Conservation (phyloP, 164 flowering plant species). For the Dillenia turbinata region DNA sequence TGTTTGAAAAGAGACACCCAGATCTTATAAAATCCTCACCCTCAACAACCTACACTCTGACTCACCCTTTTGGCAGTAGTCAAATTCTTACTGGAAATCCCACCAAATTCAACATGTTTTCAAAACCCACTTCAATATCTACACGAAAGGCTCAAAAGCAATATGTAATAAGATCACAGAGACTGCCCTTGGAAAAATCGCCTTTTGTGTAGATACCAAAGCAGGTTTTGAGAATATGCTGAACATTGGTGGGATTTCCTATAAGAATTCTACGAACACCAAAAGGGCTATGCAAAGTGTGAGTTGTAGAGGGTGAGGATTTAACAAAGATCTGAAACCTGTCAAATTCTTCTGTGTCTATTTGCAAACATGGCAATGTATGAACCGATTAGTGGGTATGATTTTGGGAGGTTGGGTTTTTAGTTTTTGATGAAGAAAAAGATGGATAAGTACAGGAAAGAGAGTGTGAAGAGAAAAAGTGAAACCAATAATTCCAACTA, state of each 20-base stretch:
- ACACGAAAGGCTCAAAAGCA: constrained; percentile 21
- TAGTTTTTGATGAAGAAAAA: background rate
- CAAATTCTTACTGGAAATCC: constrained; percentile 20
- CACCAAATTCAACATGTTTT: constrained; percentile 18
- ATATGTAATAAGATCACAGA: constrained; percentile 19
- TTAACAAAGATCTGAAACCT: constrained; percentile 7
- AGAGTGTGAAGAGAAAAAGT: background rate
- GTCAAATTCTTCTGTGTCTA: constrained; percentile 4
- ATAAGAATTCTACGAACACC: constrained; percentile 15
- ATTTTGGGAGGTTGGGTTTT: constrained; percentile 6
- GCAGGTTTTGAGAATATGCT: constrained; percentile 17
- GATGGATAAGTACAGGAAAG: constrained; percentile 1
- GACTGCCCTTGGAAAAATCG: background rate
- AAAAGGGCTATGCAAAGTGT: constrained; percentile 15
- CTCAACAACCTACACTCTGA: constrained; percentile 13
- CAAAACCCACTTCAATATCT: constrained; percentile 15
- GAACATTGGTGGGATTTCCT: constrained; percentile 18
- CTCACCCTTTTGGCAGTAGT: constrained; percentile 10
- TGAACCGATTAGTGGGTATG: constrained; percentile 22
- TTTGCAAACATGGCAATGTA: constrained; percentile 6
- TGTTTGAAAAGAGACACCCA: constrained; percentile 2
- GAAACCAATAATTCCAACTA: constrained; percentile 3
- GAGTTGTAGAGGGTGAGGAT: constrained; percentile 10
- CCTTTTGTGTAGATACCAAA: constrained; percentile 22
- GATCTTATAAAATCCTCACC: constrained; percentile 5